phyloP scores from a whole-genome alignment of 345 rosid genomes.

The Toxicodendron radicans region DNA sequence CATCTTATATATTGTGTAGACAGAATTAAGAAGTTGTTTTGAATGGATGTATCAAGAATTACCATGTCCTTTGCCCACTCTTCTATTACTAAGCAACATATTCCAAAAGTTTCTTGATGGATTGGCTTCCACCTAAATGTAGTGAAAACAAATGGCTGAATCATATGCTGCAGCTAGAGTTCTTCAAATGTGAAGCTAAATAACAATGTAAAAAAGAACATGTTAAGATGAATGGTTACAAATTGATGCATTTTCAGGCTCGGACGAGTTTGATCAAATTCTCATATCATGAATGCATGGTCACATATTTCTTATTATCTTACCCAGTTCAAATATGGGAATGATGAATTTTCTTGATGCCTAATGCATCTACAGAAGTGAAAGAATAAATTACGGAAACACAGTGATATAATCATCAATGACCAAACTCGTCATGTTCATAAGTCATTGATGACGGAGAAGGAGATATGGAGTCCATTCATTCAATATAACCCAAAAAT shows the following conservation, averaged over 20 bases:
- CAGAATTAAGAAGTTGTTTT: background rate
- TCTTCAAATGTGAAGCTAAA: background rate
- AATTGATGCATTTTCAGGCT: too few species aligned
- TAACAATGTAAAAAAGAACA: background rate
- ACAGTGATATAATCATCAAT: background rate
- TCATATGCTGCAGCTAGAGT: background rate
- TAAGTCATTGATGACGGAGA: too few species aligned
- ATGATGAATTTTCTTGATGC: too few species aligned
- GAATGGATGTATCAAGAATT: background rate
- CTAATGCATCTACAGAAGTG: background rate
- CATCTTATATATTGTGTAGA: background rate
- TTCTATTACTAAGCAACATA: conserved; percentile 46
- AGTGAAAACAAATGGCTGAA: background rate
- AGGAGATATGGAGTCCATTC: background rate
- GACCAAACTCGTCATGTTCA: background rate
- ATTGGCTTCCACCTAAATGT: conserved; percentile 36
- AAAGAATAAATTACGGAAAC: background rate
- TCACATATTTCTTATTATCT: too few species aligned
- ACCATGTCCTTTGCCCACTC: conserved; percentile 57
- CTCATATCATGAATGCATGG: too few species aligned
- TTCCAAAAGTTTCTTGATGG: conserved; percentile 47
- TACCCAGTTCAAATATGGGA: too few species aligned
- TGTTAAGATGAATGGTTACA: too few species aligned
- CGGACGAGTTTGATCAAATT: too few species aligned
- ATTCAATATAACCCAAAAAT: too few species aligned